A percentile compares a stretch with the other conserved stretches of the same genome.
phyloP scores from a whole-genome alignment of 169 alveolate species.

The Plasmodium malariae region DNA sequence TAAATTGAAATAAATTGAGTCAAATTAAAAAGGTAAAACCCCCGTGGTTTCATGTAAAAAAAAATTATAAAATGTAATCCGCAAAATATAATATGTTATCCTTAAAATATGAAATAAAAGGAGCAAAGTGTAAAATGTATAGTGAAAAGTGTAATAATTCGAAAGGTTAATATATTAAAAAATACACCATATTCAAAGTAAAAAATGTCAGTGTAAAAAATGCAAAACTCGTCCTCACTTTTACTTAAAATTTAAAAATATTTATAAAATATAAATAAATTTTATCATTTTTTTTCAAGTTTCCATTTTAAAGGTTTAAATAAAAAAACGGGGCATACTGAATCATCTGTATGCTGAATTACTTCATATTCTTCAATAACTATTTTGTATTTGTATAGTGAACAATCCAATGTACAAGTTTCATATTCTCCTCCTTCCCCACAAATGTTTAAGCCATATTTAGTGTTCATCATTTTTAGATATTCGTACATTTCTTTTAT shows the following conservation, averaged over 20 bases:
- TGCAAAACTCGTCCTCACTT: no score
- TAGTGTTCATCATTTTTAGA: constrained; percentile 81
- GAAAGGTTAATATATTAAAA: not conserved
- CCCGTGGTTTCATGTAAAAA: no score
- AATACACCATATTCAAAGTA: not conserved
- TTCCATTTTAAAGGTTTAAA: constrained; percentile 73
- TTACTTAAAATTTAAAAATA: not conserved
- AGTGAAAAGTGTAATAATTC: not conserved
- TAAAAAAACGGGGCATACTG: constrained; percentile 67
- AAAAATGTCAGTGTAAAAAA: not conserved
- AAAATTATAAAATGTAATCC: no score
- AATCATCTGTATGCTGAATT: constrained; percentile 64
- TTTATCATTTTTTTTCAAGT: constrained; percentile 29
- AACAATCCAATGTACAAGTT: constrained; percentile 96
- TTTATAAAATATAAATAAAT: not conserved
- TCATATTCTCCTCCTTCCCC: constrained; percentile 99
- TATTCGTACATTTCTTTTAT: constrained; percentile 83
- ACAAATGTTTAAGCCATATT: constrained; percentile 96
- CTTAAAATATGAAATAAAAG: no score
- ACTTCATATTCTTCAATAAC: constrained; percentile 76
- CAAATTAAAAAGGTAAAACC: no score
- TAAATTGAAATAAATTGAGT: not conserved
- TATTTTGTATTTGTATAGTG: constrained; percentile 82
- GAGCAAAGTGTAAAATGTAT: not conserved
- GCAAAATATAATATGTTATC: no score